Percentiles rank a stretch among this genome's conserved stretches.
These are phyloP conservation scores for Serpula lacrymans DNA, from an alignment of 768 basidiomycete species.

Conservation along the genomic window DNA sequence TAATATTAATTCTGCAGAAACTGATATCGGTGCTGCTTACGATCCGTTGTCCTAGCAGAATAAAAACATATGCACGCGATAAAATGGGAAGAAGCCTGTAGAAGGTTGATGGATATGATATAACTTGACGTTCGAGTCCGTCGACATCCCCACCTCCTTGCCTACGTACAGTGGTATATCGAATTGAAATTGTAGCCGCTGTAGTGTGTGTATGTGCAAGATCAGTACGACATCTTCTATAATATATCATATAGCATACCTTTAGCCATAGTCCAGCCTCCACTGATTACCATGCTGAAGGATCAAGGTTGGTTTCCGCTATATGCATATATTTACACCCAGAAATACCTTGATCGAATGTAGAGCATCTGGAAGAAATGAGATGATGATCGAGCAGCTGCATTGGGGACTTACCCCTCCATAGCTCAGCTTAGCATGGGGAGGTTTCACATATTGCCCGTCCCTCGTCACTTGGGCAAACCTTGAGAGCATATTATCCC, in stretches of 20 bases:
- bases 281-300: constrained; percentile 58
- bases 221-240: not conserved
- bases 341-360: constrained; percentile 56
- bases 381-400: not conserved
- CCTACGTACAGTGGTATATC: constrained; percentile 69
- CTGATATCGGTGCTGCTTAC: constrained; percentile 43
- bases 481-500: constrained; percentile 69
- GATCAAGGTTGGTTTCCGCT: not conserved
- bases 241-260: constrained; percentile 34
- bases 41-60: constrained; percentile 56
- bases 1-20: not conserved
- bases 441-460: constrained; percentile 61
- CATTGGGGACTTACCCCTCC: constrained; percentile 53
- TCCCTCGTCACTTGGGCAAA: constrained; percentile 68
- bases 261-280: constrained; percentile 64
- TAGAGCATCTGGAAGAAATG: constrained; percentile 57
- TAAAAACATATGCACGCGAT: constrained; percentile 66
- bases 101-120: constrained; percentile 71
- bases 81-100: constrained; percentile 70
- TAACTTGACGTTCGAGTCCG: constrained; percentile 63
- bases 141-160: constrained; percentile 54
- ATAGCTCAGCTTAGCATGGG: constrained; percentile 72
- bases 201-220: not conserved
- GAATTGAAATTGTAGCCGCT: constrained; percentile 63
- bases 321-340: not conserved